Conservation (phyloP, 2,329 filamentous ascomycete genomes). For the Moelleriella libera region DNA sequence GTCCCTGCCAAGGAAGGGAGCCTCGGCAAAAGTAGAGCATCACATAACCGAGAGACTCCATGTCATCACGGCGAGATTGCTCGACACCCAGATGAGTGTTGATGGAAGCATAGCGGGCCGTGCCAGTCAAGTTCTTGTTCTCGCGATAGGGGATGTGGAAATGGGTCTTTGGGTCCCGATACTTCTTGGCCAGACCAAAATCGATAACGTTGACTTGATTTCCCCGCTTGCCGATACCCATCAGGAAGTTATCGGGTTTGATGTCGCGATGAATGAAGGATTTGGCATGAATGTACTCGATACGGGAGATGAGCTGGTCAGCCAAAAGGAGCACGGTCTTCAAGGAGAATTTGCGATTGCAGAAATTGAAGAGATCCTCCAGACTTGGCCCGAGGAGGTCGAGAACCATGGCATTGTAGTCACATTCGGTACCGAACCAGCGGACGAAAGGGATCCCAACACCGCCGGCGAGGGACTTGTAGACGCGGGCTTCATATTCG, state of each 20-base stretch:
- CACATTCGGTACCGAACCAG: slow-evolving; percentile 98
- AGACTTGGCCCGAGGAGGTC: slow-evolving; percentile 90
- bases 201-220: slow-evolving; percentile 99
- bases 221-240: slow-evolving; percentile 97
- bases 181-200: slow-evolving; percentile 98
- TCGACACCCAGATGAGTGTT: slow-evolving; percentile 98
- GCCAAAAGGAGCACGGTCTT: slow-evolving; percentile 96
- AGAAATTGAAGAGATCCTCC: slow-evolving; percentile 99
- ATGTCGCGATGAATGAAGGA: slow-evolving; percentile 99
- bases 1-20: slow-evolving; percentile 94
- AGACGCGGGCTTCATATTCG: slow-evolving; percentile 95
- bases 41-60: slow-evolving; percentile 97
- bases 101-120: slow-evolving; percentile 95
- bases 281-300: slow-evolving; percentile 99
- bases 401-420: slow-evolving; percentile 99
- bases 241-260: slow-evolving; percentile 99
- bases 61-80: slow-evolving; percentile 97
- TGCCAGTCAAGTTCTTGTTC: slow-evolving; percentile 99
- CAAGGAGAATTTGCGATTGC: slow-evolving; percentile 98
- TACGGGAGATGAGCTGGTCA: slow-evolving; percentile 96
- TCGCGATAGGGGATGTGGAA: slow-evolving; percentile 99
- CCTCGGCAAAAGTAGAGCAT: slow-evolving; percentile 99
- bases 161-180: slow-evolving; percentile 98
- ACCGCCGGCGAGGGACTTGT: slow-evolving; percentile 79
- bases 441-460: slow-evolving; percentile 97